Conservation (phyloP, 2,329 filamentous ascomycete species). For the Gremmenia infestans region DNA sequence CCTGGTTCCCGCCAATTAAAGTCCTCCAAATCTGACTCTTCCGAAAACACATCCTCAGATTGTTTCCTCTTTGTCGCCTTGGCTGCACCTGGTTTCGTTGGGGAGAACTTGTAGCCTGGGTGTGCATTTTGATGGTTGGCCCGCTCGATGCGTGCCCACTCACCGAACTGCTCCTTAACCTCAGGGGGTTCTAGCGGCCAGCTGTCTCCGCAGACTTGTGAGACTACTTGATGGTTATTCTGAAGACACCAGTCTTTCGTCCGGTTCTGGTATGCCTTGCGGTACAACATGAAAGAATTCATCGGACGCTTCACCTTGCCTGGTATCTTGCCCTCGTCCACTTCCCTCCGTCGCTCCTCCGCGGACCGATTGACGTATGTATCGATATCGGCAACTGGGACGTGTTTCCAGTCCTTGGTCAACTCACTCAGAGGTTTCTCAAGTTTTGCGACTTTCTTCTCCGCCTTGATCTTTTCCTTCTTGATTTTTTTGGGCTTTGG, state of each 20-base stretch:
- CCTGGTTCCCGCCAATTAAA: slow-evolving; percentile 37
- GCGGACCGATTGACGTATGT: slow-evolving; percentile 69
- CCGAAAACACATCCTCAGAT: slow-evolving; percentile 34
- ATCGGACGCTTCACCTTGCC: slow-evolving; percentile 87
- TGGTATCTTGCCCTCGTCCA: slow-evolving; percentile 58
- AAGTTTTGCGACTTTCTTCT: slow-evolving; percentile 49
- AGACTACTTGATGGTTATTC: slow-evolving; percentile 93
- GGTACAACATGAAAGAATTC: slow-evolving; percentile 98
- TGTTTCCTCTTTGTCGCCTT: slow-evolving; percentile 45
- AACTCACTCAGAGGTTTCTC: slow-evolving; percentile 66
- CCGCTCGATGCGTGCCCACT: slow-evolving; percentile 74
- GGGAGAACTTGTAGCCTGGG: slow-evolving; percentile 91
- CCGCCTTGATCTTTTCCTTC: slow-evolving; percentile 37
- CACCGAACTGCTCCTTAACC: slow-evolving; percentile 70
- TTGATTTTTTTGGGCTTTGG: slow-evolving; percentile 34
- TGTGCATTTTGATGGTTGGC: slow-evolving; percentile 81
- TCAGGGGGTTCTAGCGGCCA: slow-evolving; percentile 78
- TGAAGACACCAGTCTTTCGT: slow-evolving; percentile 76
- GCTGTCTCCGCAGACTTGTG: slow-evolving; percentile 76
- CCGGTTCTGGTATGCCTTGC: slow-evolving; percentile 83
- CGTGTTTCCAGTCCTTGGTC: slow-evolving; percentile 54
- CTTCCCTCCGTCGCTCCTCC: slow-evolving; percentile 63
- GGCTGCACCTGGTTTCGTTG: slow-evolving; percentile 57
- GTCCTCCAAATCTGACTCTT: slow-evolving; percentile 42
- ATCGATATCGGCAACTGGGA: slow-evolving; percentile 72